A percentile compares a stretch with the other conserved stretches of the same genome.
Conservation (phyloP, 495 filamentous ascomycete genomes). For the Clohesyomyces aquaticus region DNA sequence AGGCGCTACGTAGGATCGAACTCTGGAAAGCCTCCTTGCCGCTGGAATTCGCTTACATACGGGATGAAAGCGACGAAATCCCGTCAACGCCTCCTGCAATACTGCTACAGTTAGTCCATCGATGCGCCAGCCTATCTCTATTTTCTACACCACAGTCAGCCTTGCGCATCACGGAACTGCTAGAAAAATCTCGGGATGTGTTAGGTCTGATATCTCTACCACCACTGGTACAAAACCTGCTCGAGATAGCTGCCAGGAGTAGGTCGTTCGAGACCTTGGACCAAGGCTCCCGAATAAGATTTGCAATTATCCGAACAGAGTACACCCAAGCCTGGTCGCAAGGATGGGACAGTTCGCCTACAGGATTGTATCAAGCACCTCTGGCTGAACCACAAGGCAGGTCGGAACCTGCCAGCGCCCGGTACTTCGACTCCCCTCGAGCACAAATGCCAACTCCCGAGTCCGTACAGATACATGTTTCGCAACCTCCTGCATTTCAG, state of each 20-base stretch:
- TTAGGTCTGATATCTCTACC: slow-evolving; percentile 18
- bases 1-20: slow-evolving; percentile 2
- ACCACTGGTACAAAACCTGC: slow-evolving; percentile 12
- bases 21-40: slow-evolving; percentile 29
- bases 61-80: not conserved
- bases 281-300: not conserved
- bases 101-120: slow-evolving; percentile 18
- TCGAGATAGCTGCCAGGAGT: slow-evolving; percentile 2
- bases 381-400: not conserved
- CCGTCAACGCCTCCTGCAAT: slow-evolving; percentile 23
- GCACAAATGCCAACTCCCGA: slow-evolving; percentile 26
- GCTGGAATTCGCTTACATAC: slow-evolving; percentile 16
- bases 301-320: slow-evolving; percentile 12
- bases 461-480: slow-evolving; percentile 19
- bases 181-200: slow-evolving; percentile 11
- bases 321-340: slow-evolving; percentile 9
- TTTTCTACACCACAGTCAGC: slow-evolving; percentile 6
- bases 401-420: not conserved
- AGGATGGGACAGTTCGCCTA: not conserved
- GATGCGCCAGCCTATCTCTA: not conserved
- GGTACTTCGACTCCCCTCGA: slow-evolving; percentile 5
- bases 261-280: not conserved
- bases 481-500: too few relatives aligned
- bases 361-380: not conserved
- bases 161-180: slow-evolving; percentile 7